Base-by-base conservation (phyloP, 345 rosid genomes). In the Limnanthes douglasii region DNA sequence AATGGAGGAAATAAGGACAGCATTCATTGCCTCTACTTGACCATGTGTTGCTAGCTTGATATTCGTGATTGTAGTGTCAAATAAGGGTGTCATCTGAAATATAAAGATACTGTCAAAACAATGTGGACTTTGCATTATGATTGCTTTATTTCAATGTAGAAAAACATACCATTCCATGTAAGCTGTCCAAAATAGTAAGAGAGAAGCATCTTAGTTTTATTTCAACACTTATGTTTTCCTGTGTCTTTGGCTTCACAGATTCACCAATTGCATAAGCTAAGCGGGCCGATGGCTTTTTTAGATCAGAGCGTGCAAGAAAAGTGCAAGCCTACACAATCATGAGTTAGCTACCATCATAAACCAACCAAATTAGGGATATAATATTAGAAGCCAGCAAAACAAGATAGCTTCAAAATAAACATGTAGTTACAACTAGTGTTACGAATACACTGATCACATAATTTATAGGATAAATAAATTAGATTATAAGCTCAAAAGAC, bases 21-120 rank as follows among this genome's bases (percentile, higher is more conserved):
- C 95, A 77, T 75, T 84, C 98, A 90, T 84, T 41, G 98, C 86
- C 53, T 84, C 92, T 39, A 65, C 42, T 40, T 56, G 81, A 55
- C 98, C 98, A 56, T 90, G 98, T 11, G 98, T 84, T 25, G 75
- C 98, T 40, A 90, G 83, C 64, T 77, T 90, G 66, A 84, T 84
- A 57, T 90, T 84, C 46, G 92, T 70, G 38, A 90, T 66, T 31
- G 98, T 77, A 39, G 67, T 35, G 45, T 90, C 98, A 66, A 90
- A 74, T 18, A 84, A 62, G 15, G 98, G 98, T 35, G 92, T 80
- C 84, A 80, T 77, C 98, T 90, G 82, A 47, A 64, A 56, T n/a
- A n/a, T n/a, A n/a, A n/a, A n/a, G n/a, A n/a, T n/a, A n/a, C 9
- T 18, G 25, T 8, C 44, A 22, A 52, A 37, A 54, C 29, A n/a